These are phyloP conservation scores for Pelargonium nanum DNA, from an alignment of 345 rosid genomes.

Conservation along the genomic window DNA sequence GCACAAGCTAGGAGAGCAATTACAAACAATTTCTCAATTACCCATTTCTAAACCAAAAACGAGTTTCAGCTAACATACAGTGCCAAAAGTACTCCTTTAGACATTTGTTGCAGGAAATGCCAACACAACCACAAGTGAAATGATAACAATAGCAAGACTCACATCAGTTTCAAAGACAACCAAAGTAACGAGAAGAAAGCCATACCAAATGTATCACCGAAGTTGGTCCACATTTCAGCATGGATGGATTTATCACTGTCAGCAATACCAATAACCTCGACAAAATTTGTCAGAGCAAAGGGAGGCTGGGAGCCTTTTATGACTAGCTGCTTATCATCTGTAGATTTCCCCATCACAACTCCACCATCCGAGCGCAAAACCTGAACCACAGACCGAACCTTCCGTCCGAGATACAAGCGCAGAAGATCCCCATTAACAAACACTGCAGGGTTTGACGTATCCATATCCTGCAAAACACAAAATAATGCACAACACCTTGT, in stretches of 20 bases:
- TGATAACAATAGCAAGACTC: background rate
- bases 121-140: background rate
- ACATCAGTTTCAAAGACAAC: background rate
- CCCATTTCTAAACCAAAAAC: background rate
- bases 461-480: constrained; percentile 34
- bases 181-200: background rate
- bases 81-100: background rate
- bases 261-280: constrained; percentile 84
- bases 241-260: constrained; percentile 51
- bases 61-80: background rate
- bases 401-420: constrained; percentile 46
- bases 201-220: constrained; percentile 70
- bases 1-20: background rate
- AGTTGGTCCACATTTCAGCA: constrained; percentile 67
- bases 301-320: constrained; percentile 50
- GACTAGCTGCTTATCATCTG: constrained; percentile 52
- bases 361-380: constrained; percentile 42
- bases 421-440: constrained; percentile 68
- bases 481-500: no score
- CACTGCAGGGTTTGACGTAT: constrained; percentile 70
- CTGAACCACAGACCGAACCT: constrained; percentile 66
- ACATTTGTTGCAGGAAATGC: background rate
- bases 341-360: constrained; percentile 51
- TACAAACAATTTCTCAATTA: background rate
- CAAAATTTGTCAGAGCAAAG: constrained; percentile 40